phyloP scores from a whole-genome alignment of 108 stramenopile species.

The Fistulifera pelliculosa region DNA sequence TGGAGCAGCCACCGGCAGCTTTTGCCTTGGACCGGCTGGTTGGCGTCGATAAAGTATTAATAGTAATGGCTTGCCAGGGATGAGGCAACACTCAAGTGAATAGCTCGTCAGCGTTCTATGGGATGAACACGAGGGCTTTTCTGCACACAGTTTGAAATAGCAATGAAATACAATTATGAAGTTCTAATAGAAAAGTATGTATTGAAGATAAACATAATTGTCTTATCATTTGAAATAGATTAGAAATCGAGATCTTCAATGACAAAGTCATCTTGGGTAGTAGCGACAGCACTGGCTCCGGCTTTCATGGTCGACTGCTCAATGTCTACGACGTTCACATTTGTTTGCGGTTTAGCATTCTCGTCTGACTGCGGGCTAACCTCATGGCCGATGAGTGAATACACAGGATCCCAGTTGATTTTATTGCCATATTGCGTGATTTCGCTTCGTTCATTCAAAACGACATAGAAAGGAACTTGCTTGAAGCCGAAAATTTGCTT shows the following conservation, averaged over 20 bases:
- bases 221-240: neutral
- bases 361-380: neutral
- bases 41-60: slow-evolving; percentile 9
- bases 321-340: neutral
- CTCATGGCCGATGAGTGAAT: neutral
- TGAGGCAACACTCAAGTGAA: neutral
- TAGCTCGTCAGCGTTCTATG: neutral
- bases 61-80: neutral
- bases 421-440: slow-evolving; percentile 69
- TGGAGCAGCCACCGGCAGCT: slow-evolving; percentile 44
- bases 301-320: neutral
- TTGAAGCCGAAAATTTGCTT: slow-evolving; percentile 70
- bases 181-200: slow-evolving; percentile 7
- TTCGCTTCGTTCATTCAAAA: slow-evolving; percentile 57
- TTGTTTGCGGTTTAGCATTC: neutral
- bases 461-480: slow-evolving; percentile 77
- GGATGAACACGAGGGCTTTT: neutral
- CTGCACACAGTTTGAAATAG: neutral
- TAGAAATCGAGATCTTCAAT: slow-evolving; percentile 2
- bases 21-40: slow-evolving; percentile 33
- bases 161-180: neutral
- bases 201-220: neutral
- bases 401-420: slow-evolving; percentile 31
- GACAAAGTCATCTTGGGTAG: neutral
- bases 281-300: neutral